Conservation (phyloP, 495 filamentous ascomycete genomes). For the Lepraria neglecta region DNA sequence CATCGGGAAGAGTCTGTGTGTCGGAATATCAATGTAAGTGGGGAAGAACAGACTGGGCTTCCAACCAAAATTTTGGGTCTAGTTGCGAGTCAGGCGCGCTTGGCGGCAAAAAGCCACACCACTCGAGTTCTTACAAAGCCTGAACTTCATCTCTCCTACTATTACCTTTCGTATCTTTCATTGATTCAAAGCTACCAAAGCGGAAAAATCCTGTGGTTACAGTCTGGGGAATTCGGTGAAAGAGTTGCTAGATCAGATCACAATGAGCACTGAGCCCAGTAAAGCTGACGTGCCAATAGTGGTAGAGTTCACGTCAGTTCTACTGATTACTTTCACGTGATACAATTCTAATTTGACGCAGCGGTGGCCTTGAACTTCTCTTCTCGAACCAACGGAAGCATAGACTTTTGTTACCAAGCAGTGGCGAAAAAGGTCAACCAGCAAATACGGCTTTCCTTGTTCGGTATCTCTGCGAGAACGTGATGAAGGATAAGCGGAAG, state of each 20-base stretch:
- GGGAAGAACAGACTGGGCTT: neutral
- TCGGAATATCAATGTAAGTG: neutral
- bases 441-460: conserved; percentile 73
- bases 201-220: too few species aligned
- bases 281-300: conserved; percentile 39
- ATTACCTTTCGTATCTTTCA: too few species aligned
- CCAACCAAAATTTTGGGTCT: too few species aligned
- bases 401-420: conserved; percentile 59
- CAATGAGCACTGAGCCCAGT: neutral
- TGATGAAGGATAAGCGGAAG: conserved; percentile 79
- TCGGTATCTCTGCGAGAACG: conserved; percentile 67
- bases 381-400: conserved; percentile 77
- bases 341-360: conserved; percentile 33
- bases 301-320: conserved; percentile 69
- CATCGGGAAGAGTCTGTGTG: conserved; percentile 30
- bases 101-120: too few species aligned
- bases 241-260: neutral
- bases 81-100: too few species aligned
- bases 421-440: conserved; percentile 48
- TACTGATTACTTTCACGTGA: neutral
- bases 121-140: too few species aligned
- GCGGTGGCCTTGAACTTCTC: conserved; percentile 91
- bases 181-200: too few species aligned
- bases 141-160: too few species aligned
- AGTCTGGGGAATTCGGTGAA: neutral